phyloP scores from a whole-genome alignment of 208 protist genomes.

The Borovskyia barvae region DNA sequence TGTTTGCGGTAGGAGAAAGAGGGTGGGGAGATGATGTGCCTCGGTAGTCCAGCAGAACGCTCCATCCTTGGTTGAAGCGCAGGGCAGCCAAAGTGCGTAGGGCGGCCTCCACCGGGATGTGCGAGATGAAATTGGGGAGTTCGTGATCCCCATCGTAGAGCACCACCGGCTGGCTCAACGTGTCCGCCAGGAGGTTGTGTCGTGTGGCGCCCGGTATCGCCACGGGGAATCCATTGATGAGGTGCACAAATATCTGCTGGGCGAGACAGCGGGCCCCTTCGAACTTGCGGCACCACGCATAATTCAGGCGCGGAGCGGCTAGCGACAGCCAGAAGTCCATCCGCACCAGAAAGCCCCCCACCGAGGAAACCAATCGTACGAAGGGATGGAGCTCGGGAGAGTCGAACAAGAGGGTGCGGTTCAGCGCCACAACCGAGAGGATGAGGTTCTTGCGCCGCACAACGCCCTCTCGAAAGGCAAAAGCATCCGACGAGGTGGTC shows the following conservation, averaged over 20 bases:
- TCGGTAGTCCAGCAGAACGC: constrained; percentile 73
- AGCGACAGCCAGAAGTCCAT: constrained; percentile 85
- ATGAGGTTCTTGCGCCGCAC: constrained; percentile 87
- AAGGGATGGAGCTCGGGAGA: constrained; percentile 61
- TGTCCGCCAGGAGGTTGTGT: constrained; percentile 14
- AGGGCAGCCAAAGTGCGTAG: constrained; percentile 59
- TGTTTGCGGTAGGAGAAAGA: constrained; percentile 51
- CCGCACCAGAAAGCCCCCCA: constrained; percentile 78
- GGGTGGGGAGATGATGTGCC: constrained; percentile 27
- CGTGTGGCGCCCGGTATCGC: constrained; percentile 34
- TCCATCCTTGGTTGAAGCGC: constrained; percentile 85
- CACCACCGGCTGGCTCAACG: constrained; percentile 24
- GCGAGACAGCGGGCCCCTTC: constrained; percentile 78
- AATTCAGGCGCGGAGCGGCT: constrained; percentile 53
- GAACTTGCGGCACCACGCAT: constrained; percentile 80
- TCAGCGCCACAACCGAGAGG: constrained; percentile 69
- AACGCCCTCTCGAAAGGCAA: constrained; percentile 64
- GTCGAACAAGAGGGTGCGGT: constrained; percentile 54
- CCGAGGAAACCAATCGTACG: constrained; percentile 62
- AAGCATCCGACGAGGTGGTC: constrained; percentile 36
- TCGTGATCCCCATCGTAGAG: constrained; percentile 51
- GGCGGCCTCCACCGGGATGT: constrained; percentile 18
- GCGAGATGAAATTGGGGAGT: constrained; percentile 33
- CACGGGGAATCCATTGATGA: constrained; percentile 78
- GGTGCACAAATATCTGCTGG: constrained; percentile 87